Percentiles rank a stretch among this genome's conserved stretches.
These are phyloP conservation scores for Grosmannia serpens DNA, from an alignment of 2,329 filamentous ascomycete species.

Conservation along the genomic window DNA sequence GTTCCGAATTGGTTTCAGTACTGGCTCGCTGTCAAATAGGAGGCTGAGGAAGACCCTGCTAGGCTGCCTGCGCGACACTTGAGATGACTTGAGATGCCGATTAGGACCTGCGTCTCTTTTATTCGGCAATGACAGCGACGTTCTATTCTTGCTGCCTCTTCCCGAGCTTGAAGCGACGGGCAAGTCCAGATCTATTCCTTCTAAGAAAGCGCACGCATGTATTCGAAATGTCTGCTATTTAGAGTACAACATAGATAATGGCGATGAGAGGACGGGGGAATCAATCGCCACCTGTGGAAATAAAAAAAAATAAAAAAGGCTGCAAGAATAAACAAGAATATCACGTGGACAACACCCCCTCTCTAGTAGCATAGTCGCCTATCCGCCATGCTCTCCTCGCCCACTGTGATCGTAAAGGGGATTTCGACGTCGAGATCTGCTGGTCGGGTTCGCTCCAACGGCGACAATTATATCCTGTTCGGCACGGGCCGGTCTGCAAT, in stretches of 20 bases:
- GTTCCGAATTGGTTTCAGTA: neutral
- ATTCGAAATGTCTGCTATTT: neutral
- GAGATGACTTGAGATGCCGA: too few relatives aligned
- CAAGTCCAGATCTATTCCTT: neutral
- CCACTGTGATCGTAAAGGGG: neutral
- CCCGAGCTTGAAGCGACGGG: neutral
- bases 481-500: slow-evolving; percentile 24
- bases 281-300: neutral
- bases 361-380: neutral
- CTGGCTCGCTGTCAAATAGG: neutral
- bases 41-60: neutral
- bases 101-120: too few relatives aligned
- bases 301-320: neutral
- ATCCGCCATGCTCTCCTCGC: neutral
- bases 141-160: neutral
- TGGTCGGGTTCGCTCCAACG: neutral
- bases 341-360: neutral
- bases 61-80: neutral
- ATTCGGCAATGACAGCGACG: too few relatives aligned
- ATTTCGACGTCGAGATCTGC: neutral
- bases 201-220: neutral
- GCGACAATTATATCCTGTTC: slow-evolving; percentile 18
- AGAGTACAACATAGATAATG: neutral
- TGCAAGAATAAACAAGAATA: neutral
- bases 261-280: neutral